Evolutionary conservation across 352 stramenopile species (phyloP), one percentile per base, ranked within the genome.

Genomic region (Pythium oligandrum): DNA sequence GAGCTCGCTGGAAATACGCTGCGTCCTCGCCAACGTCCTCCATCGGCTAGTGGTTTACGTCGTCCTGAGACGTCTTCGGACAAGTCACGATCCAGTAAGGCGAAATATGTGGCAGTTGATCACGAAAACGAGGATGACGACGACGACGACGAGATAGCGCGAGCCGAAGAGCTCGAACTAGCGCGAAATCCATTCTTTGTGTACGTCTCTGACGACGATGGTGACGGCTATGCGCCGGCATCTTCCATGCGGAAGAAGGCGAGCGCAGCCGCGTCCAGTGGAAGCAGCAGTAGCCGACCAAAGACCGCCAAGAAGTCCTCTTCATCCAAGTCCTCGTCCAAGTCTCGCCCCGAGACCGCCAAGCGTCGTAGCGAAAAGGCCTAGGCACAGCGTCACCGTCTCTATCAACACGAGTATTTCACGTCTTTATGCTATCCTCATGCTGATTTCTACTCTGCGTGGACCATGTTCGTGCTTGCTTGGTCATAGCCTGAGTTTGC

Each of bases 191-290:
- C 80, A 30, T 93, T 90, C 56, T 88, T 93, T 44, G 71, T 91
- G 48, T 93, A 93, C 64, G 76, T 90, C 31, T 86, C 76, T 4
- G 83, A 93, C 52, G 84, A 89, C 1, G 79, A 93, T 57, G 75
- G 78, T 4, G 79, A 91, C 43, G 83, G 83, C 9, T 91, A 90
- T 51, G 83, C 83, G 11, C 77, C 80, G 12, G 83, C 81, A 10
- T 61, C 75, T 10, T 58, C 60, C 35, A 73, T 59, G 40, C 64
- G 76, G 2, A 86, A 77, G 63, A 87, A 81, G 45, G 35, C 48
- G 10, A 30, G 17, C 11, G 40, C 46, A 4, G 9, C 52, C 33
- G 46, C 53, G 7, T 55, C 60, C 32, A 45, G 55, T 33, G 44
- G 44, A 11, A 43, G 11, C 17, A 53, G 54, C 43, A 57, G 45